A percentile compares a stretch with the other conserved stretches of the same genome.
Evolutionary conservation across 2,329 filamentous ascomycete genomes (phyloP).

Genomic region (Eurotiales sp.): DNA sequence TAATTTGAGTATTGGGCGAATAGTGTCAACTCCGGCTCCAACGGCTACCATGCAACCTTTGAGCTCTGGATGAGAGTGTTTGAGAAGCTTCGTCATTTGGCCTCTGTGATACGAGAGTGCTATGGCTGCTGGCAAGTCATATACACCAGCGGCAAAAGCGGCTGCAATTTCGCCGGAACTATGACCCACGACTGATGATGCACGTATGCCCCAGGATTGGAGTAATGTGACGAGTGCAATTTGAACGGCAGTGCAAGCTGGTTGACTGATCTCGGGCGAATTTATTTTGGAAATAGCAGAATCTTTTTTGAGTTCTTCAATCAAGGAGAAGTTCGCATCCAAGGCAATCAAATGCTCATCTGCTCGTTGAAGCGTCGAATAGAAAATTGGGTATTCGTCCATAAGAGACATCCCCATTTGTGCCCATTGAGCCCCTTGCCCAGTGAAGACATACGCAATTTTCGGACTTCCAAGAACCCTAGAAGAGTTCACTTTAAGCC

Average conservation of each 20-base stretch:
- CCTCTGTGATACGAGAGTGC: constrained; percentile 19
- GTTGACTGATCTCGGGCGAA: constrained; percentile 21
- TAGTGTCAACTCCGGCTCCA: constrained; percentile 19
- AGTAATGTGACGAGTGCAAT: constrained; percentile 18
- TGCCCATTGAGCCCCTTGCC: constrained; percentile 22
- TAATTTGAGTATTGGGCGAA: constrained; percentile 16
- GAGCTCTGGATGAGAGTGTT: constrained; percentile 9
- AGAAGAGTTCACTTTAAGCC: constrained; percentile 21
- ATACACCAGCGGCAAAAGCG: constrained; percentile 19
- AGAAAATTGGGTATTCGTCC: constrained; percentile 7
- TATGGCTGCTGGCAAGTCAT: constrained; percentile 20
- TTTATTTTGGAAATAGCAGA: constrained; percentile 18
- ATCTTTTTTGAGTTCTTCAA: constrained; percentile 6
- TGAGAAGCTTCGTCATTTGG: constrained; percentile 19
- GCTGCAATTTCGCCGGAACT: constrained; percentile 21
- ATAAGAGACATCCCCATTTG: constrained; percentile 9
- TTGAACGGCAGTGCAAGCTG: constrained; percentile 23
- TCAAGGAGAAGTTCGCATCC: constrained; percentile 19
- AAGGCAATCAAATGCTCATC: constrained; percentile 25
- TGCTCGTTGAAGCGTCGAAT: constrained; percentile 1
- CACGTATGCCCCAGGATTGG: constrained; percentile 13
- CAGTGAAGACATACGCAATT: constrained; percentile 14
- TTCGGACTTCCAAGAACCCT: constrained; percentile 19
- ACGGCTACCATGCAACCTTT: constrained; percentile 29
- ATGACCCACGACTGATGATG: constrained; percentile 17